Evolutionary conservation across 78 protist genomes (phyloP).

Genomic region (Goniomonas avonlea): DNA sequence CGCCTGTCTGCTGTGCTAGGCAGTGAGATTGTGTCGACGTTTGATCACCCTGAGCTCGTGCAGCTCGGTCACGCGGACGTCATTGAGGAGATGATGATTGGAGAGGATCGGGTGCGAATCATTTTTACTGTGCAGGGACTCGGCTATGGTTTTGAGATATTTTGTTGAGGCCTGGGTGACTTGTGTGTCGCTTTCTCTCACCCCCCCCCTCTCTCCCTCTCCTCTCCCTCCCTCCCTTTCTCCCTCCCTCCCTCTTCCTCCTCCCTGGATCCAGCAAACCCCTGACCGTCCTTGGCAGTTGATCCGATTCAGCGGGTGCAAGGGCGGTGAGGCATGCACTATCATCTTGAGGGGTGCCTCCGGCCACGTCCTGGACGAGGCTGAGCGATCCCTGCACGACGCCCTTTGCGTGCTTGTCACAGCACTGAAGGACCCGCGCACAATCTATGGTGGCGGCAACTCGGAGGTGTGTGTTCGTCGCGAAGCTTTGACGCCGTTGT

Average conservation of each 20-base stretch:
- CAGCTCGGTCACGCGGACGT: conserved; percentile 78
- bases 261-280: neutral
- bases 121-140: no score
- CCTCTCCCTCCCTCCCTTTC: no score
- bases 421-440: conserved; percentile 71
- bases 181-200: no score
- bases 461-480: conserved; percentile 79
- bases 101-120: conserved; percentile 89
- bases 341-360: conserved; percentile 97
- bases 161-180: no score
- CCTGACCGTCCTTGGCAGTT: neutral
- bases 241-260: neutral
- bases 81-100: conserved; percentile 95
- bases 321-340: conserved; percentile 91
- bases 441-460: conserved; percentile 94
- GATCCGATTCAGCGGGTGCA: conserved; percentile 76
- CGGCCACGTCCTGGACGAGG: conserved; percentile 89
- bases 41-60: conserved; percentile 84
- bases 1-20: conserved; percentile 57
- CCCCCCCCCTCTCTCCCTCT: no score
- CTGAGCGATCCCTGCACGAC: conserved; percentile 98
- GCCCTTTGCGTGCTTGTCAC: conserved; percentile 95
- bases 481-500: no score
- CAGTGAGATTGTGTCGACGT: conserved; percentile 87
- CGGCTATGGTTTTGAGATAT: no score